phyloP scores from a whole-genome alignment of 805 yeast species.

The Dipodascopsis uninucleata region DNA sequence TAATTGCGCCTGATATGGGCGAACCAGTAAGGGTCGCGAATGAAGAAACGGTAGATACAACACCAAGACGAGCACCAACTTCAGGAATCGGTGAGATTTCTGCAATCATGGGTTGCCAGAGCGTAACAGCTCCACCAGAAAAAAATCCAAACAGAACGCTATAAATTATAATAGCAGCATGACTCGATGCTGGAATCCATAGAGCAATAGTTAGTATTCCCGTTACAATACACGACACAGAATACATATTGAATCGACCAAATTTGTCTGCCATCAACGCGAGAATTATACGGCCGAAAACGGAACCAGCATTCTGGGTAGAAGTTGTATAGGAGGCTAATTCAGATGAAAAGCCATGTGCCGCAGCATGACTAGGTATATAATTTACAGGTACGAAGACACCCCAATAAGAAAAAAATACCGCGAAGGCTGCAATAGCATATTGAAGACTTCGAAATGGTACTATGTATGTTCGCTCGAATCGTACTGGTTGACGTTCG shows the following conservation, averaged over 20 bases:
- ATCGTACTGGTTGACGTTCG: slow-evolving; percentile 15
- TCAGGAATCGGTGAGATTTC: slow-evolving; percentile 31
- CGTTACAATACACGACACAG: slow-evolving; percentile 32
- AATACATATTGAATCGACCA: slow-evolving; percentile 46
- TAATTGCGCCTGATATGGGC: slow-evolving; percentile 35
- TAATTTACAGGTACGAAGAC: slow-evolving; percentile 36
- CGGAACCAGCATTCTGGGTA: slow-evolving; percentile 38
- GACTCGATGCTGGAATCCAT: slow-evolving; percentile 38
- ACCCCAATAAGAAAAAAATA: slow-evolving; percentile 33
- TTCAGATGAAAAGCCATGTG: slow-evolving; percentile 23
- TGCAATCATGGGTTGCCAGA: slow-evolving; percentile 37
- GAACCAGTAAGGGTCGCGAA: slow-evolving; percentile 41
- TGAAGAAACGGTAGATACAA: slow-evolving; percentile 55
- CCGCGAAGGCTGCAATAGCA: slow-evolving; percentile 28
- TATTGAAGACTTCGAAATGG: slow-evolving; percentile 33
- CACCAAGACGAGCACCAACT: slow-evolving; percentile 50
- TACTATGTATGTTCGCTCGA: slow-evolving; percentile 14
- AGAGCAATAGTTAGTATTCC: slow-evolving; percentile 34
- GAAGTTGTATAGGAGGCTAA: slow-evolving; percentile 35
- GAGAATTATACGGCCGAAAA: slow-evolving; percentile 49
- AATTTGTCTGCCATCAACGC: slow-evolving; percentile 47
- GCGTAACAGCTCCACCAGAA: slow-evolving; percentile 36
- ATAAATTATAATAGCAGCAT: slow-evolving; percentile 34
- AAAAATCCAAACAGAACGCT: slow-evolving; percentile 35
- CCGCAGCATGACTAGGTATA: slow-evolving; percentile 33